Evolutionary conservation across 495 filamentous ascomycete genomes (phyloP), one percentile per base, ranked within the genome.

Genomic region (Chlorociboria aeruginascens): DNA sequence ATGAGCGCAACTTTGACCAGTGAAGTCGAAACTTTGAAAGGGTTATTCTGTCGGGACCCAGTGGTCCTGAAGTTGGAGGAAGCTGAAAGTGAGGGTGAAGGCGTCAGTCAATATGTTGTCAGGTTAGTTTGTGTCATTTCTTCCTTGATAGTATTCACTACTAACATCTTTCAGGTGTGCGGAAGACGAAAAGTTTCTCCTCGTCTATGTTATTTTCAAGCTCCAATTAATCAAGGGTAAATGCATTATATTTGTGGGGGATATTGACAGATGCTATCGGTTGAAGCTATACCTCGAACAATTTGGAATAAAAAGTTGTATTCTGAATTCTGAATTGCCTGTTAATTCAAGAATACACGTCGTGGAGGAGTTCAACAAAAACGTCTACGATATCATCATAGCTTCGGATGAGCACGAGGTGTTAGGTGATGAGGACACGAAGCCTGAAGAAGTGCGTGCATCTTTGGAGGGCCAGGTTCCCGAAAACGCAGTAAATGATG

Each of bases 251-350:
- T 99, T 97, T 57, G 93, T 97, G 2, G 82, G 76, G 25, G 90
- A 97, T 53, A 81, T 95, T 44, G 93, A 97, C 61, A 76, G 92
- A 47, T 89, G 85, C 55, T 99, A 99, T 65, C 77, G 93, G 29
- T 68, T 97, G 30, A 97, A 96, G 66, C 74, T 99, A 8, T 97
- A 92, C 61, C 75, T 99, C 11, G 93, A 97, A 63, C 93, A 97
- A 58, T 97, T 99, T 55, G 88, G 87, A 20, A 86, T 95, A 59
- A 84, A 84, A 63, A 87, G 83, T 61, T 96, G 90, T 63, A 82
- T 99, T 10, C 69, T 99, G 32, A 99, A 99, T 63, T 92, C 87
- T 6, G 89, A 99, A 59, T 66, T 99, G 13, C 92, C 92, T 3
- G 82, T 96, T 52, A 94, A 95, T 53, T 89, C 85, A 7, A 74